Conservation (phyloP, 495 filamentous ascomycete species). For the Neurospora sp. region DNA sequence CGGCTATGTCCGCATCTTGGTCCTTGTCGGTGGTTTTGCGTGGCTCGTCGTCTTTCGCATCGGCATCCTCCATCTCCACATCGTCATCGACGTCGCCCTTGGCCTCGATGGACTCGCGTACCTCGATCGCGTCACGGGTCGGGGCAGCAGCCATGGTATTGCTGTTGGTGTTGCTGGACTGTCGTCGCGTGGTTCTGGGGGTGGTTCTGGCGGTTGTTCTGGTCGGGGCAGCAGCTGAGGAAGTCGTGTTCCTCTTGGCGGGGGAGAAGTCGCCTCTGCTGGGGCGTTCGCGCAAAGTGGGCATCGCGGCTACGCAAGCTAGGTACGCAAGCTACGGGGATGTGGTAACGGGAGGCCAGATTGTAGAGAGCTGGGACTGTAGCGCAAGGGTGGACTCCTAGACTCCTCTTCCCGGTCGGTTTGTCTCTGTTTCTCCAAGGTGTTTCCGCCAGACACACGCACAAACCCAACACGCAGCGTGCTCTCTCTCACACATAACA, state of each 20-base stretch:
- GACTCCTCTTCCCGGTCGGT: neutral
- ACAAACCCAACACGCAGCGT: neutral
- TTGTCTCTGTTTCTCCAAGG: neutral
- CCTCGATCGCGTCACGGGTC: slow-evolving; percentile 23
- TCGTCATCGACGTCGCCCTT: slow-evolving; percentile 25
- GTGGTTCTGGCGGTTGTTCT: slow-evolving; percentile 6
- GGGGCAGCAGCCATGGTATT: slow-evolving; percentile 10
- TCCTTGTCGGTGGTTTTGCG: neutral
- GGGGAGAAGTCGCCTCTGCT: slow-evolving; percentile 25
- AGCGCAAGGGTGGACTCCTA: neutral
- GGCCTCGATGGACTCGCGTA: slow-evolving; percentile 38
- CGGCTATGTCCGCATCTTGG: slow-evolving; percentile 6
- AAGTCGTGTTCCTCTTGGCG: slow-evolving; percentile 15
- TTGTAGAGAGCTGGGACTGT: neutral
- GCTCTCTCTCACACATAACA: neutral
- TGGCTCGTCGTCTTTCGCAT: neutral
- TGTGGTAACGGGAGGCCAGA: neutral
- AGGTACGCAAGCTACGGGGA: neutral
- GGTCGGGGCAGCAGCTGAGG: neutral
- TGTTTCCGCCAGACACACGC: neutral
- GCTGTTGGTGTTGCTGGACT: neutral
- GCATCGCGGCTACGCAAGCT: slow-evolving; percentile 15
- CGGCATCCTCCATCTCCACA: slow-evolving; percentile 25
- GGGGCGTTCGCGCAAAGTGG: slow-evolving; percentile 25
- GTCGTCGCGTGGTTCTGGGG: slow-evolving; percentile 11